These are phyloP conservation scores for Ottelia alismoides DNA, from an alignment of 106 monocot species.

Conservation along the genomic window DNA sequence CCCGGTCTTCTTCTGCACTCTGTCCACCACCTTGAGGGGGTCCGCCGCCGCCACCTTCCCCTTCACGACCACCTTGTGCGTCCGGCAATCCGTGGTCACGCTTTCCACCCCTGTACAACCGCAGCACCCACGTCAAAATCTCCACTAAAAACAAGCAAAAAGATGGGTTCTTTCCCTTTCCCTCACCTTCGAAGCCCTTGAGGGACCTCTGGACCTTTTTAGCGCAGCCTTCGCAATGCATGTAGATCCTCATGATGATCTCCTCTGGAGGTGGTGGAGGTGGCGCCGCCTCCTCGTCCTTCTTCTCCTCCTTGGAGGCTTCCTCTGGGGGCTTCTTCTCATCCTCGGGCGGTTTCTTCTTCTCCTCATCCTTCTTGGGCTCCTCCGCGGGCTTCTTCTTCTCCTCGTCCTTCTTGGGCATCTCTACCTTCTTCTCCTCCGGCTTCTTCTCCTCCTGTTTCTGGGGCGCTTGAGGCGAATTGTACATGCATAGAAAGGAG, in stretches of 20 bases:
- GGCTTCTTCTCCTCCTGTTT: constrained; percentile 10
- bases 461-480: too few species aligned
- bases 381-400: constrained; percentile 2
- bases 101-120: constrained; percentile 64
- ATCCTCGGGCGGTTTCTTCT: background rate
- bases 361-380: constrained; percentile 2
- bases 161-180: too few species aligned
- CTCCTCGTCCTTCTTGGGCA: constrained; percentile 22
- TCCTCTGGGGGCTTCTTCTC: constrained; percentile 1
- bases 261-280: constrained; percentile 20
- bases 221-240: constrained; percentile 26
- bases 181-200: constrained; percentile 16
- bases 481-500: too few species aligned
- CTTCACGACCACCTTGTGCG: constrained; percentile 72
- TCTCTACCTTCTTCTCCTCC: constrained; percentile 16
- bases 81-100: constrained; percentile 51
- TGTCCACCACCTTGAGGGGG: constrained; percentile 66
- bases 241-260: constrained; percentile 19
- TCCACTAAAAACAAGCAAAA: background rate
- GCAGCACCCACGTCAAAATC: background rate
- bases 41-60: constrained; percentile 70
- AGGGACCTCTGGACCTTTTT: constrained; percentile 18
- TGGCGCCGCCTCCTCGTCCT: constrained; percentile 1
- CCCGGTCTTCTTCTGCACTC: constrained; percentile 72
- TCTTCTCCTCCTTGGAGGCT: constrained; percentile 1